Evolutionary conservation across 352 stramenopile genomes (phyloP), one percentile per base, ranked within the genome.

Genomic region (Phytopythium oedochilum): DNA sequence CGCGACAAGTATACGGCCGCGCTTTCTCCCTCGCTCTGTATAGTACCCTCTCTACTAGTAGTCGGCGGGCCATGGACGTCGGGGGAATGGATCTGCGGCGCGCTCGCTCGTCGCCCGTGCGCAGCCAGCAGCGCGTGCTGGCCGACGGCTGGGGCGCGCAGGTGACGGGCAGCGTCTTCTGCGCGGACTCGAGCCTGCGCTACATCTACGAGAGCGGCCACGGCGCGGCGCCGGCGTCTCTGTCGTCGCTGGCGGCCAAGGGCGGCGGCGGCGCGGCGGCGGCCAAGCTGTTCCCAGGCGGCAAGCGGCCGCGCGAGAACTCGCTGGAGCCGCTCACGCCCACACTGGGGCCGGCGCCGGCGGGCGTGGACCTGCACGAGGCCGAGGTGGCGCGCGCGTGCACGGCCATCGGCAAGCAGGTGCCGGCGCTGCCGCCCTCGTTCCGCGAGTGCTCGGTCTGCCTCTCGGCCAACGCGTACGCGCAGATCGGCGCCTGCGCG

Each of bases 131-230:
- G 64, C 75, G 79, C 40, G 77, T 91, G 2, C 54, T 91, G 39
- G 78, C 81, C 35, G 78, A 92, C 53, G 81, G 81, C 23, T 92
- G 79, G 78, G 81, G 78, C 38, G 52, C 70, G 6, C 69, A 78
- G 57, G 55, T 59, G 28, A 70, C 70, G 5, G 75, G 81, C 29
- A 86, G 65, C 62, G 81, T 92, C 57, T 92, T 92, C 67, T 92
- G 81, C 64, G 81, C 78, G 49, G 81, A 92, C 53, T 92, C 81
- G 57, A 88, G 78, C 68, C 73, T 92, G 39, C 81, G 79, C 18
- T 89, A 79, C 60, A 85, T 92, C 54, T 92, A 92, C 65, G 78
- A 92, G 63, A 71, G 60, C 53, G 51, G 34, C 46, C 32, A 46
- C 36, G 11, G 11, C 25, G n/a, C n/a, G 23, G 45, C 58, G 26